Evolutionary conservation across 305 asterid species (phyloP), one percentile per base, ranked within the genome.

Genomic region (Fraxinus greggii): DNA sequence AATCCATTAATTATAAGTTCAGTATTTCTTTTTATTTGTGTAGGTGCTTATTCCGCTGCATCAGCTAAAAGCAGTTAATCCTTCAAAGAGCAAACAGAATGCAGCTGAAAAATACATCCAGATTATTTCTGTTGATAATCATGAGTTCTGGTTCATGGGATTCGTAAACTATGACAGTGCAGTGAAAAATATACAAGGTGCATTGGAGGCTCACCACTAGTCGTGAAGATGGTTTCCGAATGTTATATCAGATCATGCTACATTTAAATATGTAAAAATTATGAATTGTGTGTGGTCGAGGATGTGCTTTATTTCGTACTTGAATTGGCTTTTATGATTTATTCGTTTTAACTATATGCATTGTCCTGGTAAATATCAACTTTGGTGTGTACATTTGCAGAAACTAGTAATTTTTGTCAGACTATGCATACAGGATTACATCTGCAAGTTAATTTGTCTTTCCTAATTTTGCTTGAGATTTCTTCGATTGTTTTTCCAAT

Each of bases 111-210:
- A 97, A 87, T 97, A 90, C 79, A 89, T 97, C 85, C 99, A 97
- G 88, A 82, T 94, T 61, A 93, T 94, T 70, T 94, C 97, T 3
- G 90, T 93, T 5, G 99, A 92, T 86, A 88, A 84, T 86, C 98
- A 97, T n/a, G 99, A 97, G 80, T 97, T 94, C 90, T 97, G 99
- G 98, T 93, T 92, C 91, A 91, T 96, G 98, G 99, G 98, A 80
- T 94, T 96, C 31, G 86, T 97, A 76, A 72, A 89, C 89, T 97
- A 97, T 38, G 98, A 94, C 2, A 89, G 91, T 81, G 99, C 98
- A 4, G 98, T 94, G 33, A 94, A 93, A 81, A 81, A 77, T 85
- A 86, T 97, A n/a, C 92, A 83, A 78, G 95, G 88, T 81, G 88
- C 91, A 28, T 21, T 92, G 88, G 89, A 83, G 83, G 84, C 87